These are phyloP conservation scores for Talaromyces albobiverticillius DNA, from an alignment of 2,329 filamentous ascomycete genomes.

Conservation along the genomic window DNA sequence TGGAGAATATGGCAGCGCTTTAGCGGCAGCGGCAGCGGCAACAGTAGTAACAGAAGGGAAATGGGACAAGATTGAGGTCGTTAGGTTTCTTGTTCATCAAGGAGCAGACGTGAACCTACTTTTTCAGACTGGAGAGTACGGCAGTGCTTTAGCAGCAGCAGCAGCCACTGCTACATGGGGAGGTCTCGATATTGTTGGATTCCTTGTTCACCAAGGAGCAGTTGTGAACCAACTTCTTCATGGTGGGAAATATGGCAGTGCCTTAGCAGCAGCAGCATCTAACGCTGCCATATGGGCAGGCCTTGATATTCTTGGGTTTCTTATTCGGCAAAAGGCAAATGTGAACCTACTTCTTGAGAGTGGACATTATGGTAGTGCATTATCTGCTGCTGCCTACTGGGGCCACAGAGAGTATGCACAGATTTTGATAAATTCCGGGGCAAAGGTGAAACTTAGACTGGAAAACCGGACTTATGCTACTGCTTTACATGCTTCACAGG, in stretches of 20 bases:
- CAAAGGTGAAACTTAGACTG: background rate
- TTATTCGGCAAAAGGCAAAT: background rate
- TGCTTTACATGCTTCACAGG: background rate
- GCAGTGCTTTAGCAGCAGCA: conserved; percentile 2
- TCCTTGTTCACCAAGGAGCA: conserved; percentile 10
- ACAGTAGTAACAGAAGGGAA: too few relatives aligned
- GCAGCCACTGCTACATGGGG: background rate
- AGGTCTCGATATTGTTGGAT: background rate
- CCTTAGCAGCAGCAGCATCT: background rate
- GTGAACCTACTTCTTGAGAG: background rate
- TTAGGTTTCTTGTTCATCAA: background rate
- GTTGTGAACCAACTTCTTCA: conserved; percentile 4
- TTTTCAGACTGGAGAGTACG: background rate
- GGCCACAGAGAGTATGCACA: background rate
- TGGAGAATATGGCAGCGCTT: background rate
- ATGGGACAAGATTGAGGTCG: too few relatives aligned
- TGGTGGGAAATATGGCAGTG: background rate
- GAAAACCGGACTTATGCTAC: background rate
- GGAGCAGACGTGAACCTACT: background rate
- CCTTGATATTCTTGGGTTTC: background rate
- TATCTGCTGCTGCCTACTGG: background rate
- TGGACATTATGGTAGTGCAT: background rate
- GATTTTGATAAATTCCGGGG: background rate
- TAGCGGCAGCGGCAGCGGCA: background rate
- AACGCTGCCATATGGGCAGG: too few relatives aligned